Evolutionary conservation across 768 basidiomycete species (phyloP).

Genomic region (Thelephora ganbajun): DNA sequence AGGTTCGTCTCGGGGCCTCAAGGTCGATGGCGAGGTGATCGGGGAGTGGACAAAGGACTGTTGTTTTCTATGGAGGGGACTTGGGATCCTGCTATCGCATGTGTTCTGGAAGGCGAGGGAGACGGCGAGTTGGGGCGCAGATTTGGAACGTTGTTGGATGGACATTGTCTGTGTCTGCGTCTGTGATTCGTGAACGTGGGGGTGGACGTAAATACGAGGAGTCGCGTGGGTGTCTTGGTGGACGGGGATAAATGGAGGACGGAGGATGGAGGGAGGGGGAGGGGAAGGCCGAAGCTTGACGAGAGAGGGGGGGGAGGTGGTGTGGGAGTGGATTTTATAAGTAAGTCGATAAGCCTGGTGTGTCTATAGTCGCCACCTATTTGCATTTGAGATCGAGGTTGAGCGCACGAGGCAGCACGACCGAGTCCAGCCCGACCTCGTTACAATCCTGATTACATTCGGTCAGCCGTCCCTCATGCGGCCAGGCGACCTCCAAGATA

Average conservation of each 20-base stretch:
- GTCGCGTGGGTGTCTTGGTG: neutral
- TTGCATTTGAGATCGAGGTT: too few relatives aligned
- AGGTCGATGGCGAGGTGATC: neutral
- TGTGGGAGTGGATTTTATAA: neutral
- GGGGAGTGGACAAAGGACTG: neutral
- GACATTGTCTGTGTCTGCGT: constrained; percentile 14
- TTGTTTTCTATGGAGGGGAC: neutral
- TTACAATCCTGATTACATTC: too few relatives aligned
- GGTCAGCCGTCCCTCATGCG: too few relatives aligned
- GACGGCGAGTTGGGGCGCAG: constrained; percentile 12
- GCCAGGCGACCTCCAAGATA: too few relatives aligned
- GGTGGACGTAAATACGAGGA: neutral
- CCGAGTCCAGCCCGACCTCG: too few relatives aligned
- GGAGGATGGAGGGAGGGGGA: constrained; percentile 10
- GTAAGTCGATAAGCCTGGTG: too few relatives aligned
- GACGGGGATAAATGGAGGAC: too few relatives aligned
- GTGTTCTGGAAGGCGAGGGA: neutral
- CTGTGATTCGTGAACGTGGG: neutral
- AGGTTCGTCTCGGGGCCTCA: constrained; percentile 24
- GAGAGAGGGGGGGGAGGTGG: constrained; percentile 1
- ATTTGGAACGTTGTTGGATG: constrained; percentile 17
- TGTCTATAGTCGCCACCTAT: too few relatives aligned
- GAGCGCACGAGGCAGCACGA: too few relatives aligned
- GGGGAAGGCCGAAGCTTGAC: constrained; percentile 12
- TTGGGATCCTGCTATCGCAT: neutral